Base-by-base conservation (phyloP, 176 grass and related monocot species). In the Panicum miliaceum region DNA sequence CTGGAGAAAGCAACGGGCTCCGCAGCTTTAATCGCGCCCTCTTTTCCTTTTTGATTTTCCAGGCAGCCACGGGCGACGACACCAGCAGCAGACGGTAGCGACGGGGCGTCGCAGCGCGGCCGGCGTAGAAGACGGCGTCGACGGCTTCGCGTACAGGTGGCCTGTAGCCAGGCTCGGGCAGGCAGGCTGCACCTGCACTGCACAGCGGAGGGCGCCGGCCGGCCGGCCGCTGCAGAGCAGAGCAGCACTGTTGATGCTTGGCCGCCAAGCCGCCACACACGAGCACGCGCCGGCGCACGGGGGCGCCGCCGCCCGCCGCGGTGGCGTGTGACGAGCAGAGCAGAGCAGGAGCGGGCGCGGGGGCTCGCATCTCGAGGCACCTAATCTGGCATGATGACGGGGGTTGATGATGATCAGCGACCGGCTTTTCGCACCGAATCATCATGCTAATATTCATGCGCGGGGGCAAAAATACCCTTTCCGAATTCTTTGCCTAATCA, bases 331-430 rank as follows among this genome's bases (percentile, higher is more conserved):
- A 20, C 45, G 26, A 73, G 29, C 29, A 32, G 29, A 32, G 29
- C 29, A 32, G 29, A 32, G 11, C 69, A 18, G 69, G 43, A 2
- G 29, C 29, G 29, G 29, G 29, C 29, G 29, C n/a, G 20, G 3
- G 62, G 62, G 72, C 63, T 82, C 79, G 79, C 79, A 82, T 63
- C 86, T 77, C 79, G 72, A 82, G 12, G 79, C 72, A 34, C 16
- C 64, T 45, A 88, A 77, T 77, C 63, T 29, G 7, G 63, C 52
- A 63, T 71, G 63, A 82, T 83, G 86, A 71, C 58, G 42, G 47
- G 78, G 78, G 86, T 77, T 82, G 70, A 77, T 77, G 61, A 88
- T 88, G 86, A 77, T 82, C 86, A 71, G 67, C 50, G 72, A 82
- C 72, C 63, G 7, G 60, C 79, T 68, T 87, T 87, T 77, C 7